These are phyloP conservation scores for Trametes maxima DNA, from an alignment of 768 basidiomycete genomes.

Conservation along the genomic window DNA sequence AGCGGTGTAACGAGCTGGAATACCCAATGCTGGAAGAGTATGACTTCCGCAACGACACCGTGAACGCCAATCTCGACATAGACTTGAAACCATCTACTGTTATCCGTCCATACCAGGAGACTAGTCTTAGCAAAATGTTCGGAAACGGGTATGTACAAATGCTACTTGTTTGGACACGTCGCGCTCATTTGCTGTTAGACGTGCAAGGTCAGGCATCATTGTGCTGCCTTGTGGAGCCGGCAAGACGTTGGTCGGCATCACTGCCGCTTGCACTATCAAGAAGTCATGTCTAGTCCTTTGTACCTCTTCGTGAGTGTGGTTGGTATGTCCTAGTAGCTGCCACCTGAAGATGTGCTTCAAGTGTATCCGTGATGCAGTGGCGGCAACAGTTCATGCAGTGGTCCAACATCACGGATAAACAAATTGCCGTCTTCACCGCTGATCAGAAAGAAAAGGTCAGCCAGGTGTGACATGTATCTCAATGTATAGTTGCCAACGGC, in stretches of 20 bases:
- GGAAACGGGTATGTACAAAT: slow-evolving; percentile 79
- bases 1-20: slow-evolving; percentile 94
- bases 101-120: slow-evolving; percentile 98
- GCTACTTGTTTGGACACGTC: slow-evolving; percentile 5
- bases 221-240: slow-evolving; percentile 98
- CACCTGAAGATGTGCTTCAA: slow-evolving; percentile 29
- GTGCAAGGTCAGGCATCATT: slow-evolving; percentile 97
- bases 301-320: slow-evolving; percentile 84
- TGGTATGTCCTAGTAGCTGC: background rate
- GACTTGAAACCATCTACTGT: slow-evolving; percentile 98
- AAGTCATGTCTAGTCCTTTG: slow-evolving; percentile 97
- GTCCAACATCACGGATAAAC: slow-evolving; percentile 96
- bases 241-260: slow-evolving; percentile 99
- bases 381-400: slow-evolving; percentile 97
- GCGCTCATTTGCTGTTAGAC: slow-evolving; percentile 49
- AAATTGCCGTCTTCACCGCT: slow-evolving; percentile 97
- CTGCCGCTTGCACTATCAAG: slow-evolving; percentile 98
- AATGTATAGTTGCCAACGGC: slow-evolving; percentile 11
- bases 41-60: slow-evolving; percentile 95
- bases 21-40: slow-evolving; percentile 99
- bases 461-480: background rate
- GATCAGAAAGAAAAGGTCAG: slow-evolving; percentile 95
- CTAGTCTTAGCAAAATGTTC: slow-evolving; percentile 98
- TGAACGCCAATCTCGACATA: slow-evolving; percentile 96
- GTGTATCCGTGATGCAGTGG: slow-evolving; percentile 98